Percentiles rank a stretch among this genome's conserved stretches.
Evolutionary conservation across 2,329 filamentous ascomycete genomes (phyloP).

Genomic region (Clarireedia monteithiana): DNA sequence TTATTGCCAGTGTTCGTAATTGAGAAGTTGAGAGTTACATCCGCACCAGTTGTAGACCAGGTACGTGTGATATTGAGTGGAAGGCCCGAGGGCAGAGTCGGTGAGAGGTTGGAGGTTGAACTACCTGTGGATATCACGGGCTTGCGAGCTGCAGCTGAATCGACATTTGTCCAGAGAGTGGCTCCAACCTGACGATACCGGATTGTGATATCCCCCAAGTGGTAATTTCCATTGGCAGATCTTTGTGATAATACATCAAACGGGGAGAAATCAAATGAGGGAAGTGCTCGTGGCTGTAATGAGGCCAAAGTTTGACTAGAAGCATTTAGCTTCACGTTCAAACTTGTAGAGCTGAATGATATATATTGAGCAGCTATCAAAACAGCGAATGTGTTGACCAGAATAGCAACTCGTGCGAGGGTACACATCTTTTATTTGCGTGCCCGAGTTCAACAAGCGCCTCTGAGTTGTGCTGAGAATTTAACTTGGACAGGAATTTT

Average conservation of each 20-base stretch:
- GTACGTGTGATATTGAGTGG: slow-evolving; percentile 41
- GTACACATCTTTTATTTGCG: no score
- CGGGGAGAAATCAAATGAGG: slow-evolving; percentile 47
- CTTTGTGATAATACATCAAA: slow-evolving; percentile 41
- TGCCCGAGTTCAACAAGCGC: no score
- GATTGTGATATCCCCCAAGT: slow-evolving; percentile 50
- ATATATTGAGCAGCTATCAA: slow-evolving; percentile 4
- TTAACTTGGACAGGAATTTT: no score
- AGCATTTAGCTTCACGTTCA: slow-evolving; percentile 35
- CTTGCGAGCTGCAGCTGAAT: slow-evolving; percentile 37
- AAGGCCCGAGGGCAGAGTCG: slow-evolving; percentile 33
- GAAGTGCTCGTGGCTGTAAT: slow-evolving; percentile 31
- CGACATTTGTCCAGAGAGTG: slow-evolving; percentile 37
- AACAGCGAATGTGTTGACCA: no score
- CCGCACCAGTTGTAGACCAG: slow-evolving; percentile 42
- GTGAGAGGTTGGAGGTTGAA: slow-evolving; percentile 34
- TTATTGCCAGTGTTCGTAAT: slow-evolving; percentile 37
- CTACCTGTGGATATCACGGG: slow-evolving; percentile 25
- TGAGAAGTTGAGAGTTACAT: slow-evolving; percentile 45
- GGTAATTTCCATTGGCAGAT: slow-evolving; percentile 45
- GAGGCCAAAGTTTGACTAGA: slow-evolving; percentile 43
- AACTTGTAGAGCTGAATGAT: slow-evolving; percentile 23
- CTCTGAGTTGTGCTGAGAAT: no score
- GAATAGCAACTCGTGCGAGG: no score
- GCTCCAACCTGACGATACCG: slow-evolving; percentile 39